These are phyloP conservation scores for Chloromonas sp. DNA, from an alignment of 163 green algal species.

Conservation along the genomic window DNA sequence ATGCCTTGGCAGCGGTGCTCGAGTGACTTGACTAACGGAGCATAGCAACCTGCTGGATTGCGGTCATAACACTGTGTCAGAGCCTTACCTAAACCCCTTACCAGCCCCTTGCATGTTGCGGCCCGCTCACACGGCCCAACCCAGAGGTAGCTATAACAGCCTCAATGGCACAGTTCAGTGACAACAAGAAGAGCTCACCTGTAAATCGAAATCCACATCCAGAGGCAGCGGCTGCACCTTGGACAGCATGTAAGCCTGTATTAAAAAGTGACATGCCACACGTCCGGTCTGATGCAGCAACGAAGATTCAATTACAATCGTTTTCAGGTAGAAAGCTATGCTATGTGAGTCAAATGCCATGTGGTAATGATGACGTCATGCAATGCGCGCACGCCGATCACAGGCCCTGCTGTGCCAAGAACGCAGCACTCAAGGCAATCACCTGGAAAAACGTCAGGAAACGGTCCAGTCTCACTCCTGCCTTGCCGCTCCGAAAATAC, in stretches of 20 bases:
- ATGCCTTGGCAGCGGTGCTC: neutral
- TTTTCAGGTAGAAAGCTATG: no score
- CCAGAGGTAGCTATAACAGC: no score
- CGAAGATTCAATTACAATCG: neutral
- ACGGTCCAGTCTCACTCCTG: conserved; percentile 60
- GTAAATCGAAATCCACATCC: conserved; percentile 87
- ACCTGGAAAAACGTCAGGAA: conserved; percentile 81
- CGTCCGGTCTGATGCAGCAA: neutral
- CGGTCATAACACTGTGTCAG: neutral
- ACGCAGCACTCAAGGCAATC: neutral
- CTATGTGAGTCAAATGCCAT: neutral
- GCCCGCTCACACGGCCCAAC: no score
- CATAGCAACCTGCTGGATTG: neutral
- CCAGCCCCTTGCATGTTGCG: no score
- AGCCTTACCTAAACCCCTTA: neutral
- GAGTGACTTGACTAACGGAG: no score
- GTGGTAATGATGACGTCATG: neutral
- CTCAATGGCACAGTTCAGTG: no score
- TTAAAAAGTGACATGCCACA: neutral
- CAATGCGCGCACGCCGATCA: neutral
- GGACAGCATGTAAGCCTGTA: conserved; percentile 71
- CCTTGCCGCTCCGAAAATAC: conserved; percentile 74
- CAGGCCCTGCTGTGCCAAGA: neutral
- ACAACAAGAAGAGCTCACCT: conserved; percentile 38
- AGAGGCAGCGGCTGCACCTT: conserved; percentile 73